Evolutionary conservation across 345 rosid species (phyloP).

Genomic region (Brassica cretica): DNA sequence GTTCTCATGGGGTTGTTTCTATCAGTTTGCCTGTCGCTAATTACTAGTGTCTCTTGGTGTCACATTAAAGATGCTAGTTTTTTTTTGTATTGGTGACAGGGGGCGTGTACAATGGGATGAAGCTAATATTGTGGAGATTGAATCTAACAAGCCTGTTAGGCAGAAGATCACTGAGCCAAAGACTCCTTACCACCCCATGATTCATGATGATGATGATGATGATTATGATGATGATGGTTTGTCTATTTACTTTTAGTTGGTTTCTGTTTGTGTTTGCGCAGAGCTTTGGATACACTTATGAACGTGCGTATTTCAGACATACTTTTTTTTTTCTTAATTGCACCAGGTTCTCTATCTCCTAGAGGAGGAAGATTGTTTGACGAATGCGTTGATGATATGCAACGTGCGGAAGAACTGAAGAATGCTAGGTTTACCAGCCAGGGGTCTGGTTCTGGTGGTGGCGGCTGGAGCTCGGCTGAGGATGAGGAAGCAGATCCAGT

Average conservation of each 20-base stretch:
- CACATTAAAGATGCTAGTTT: neutral
- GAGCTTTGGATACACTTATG: neutral
- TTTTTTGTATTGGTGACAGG: conserved; percentile 32
- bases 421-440: neutral
- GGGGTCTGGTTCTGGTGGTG: conserved; percentile 44
- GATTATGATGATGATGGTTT: conserved; percentile 71
- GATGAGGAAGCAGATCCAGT: conserved; percentile 72
- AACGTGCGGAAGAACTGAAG: conserved; percentile 69
- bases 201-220: conserved; percentile 63
- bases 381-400: conserved; percentile 54
- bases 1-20: neutral
- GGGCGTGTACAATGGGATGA: conserved; percentile 90
- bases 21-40: neutral
- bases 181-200: conserved; percentile 93
- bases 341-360: conserved; percentile 67
- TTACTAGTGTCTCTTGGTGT: conserved; percentile 4
- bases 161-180: conserved; percentile 99
- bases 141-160: conserved; percentile 92
- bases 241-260: conserved; percentile 23
- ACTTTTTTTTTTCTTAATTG: neutral
- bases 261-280: neutral
- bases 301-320: neutral
- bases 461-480: conserved; percentile 86
- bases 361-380: conserved; percentile 51
- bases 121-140: conserved; percentile 81